These are phyloP conservation scores for Candida chauliodis DNA, from an alignment of 805 yeast genomes.

Conservation along the genomic window DNA sequence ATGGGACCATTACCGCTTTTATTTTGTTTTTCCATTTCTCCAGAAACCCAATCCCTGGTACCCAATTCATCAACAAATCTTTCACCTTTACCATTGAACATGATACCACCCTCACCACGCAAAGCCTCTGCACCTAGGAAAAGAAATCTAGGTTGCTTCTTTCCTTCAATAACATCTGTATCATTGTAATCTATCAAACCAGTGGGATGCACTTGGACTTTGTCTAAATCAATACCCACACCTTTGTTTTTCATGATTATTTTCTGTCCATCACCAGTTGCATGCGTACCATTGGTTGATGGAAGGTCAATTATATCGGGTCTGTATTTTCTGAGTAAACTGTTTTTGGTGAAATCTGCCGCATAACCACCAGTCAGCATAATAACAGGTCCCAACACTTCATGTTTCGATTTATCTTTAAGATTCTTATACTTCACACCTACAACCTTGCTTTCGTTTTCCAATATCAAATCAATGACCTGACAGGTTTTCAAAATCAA, in stretches of 20 bases:
- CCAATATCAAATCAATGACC: slow-evolving; percentile 41
- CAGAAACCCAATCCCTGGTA: slow-evolving; percentile 58
- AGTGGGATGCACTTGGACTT: slow-evolving; percentile 67
- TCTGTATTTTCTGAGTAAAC: slow-evolving; percentile 51
- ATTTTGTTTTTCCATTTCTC: slow-evolving; percentile 47
- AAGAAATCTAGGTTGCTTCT: slow-evolving; percentile 44
- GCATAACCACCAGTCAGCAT: slow-evolving; percentile 68
- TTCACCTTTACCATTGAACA: slow-evolving; percentile 49
- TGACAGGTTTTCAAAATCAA: slow-evolving; percentile 37
- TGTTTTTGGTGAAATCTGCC: slow-evolving; percentile 54
- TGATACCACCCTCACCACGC: slow-evolving; percentile 63
- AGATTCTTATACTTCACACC: slow-evolving; percentile 36
- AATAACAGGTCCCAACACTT: slow-evolving; percentile 54
- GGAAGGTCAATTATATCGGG: slow-evolving; percentile 57
- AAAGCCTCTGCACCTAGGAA: slow-evolving; percentile 65
- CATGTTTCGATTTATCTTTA: slow-evolving; percentile 26
- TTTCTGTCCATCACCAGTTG: slow-evolving; percentile 63
- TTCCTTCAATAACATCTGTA: slow-evolving; percentile 40
- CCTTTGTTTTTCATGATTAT: slow-evolving; percentile 51
- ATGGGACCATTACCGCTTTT: slow-evolving; percentile 42
- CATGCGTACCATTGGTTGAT: slow-evolving; percentile 58
- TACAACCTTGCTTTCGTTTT: slow-evolving; percentile 17
- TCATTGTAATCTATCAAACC: slow-evolving; percentile 53
- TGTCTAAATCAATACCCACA: slow-evolving; percentile 57
- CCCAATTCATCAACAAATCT: slow-evolving; percentile 61